These are phyloP conservation scores for Neonectria hederae DNA, from an alignment of 2,329 filamentous ascomycete species.

Conservation along the genomic window DNA sequence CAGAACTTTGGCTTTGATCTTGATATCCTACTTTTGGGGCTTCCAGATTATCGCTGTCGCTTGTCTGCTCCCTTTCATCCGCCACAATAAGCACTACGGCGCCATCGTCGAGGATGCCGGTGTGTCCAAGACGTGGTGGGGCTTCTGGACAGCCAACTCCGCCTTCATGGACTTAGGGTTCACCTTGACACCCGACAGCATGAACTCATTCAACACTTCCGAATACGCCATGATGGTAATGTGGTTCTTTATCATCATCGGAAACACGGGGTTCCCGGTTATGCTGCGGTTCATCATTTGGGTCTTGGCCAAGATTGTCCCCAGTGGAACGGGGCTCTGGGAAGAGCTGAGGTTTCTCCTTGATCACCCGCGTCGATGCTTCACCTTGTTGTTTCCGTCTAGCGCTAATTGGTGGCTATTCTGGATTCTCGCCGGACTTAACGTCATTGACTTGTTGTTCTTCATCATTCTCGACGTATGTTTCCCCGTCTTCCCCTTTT, in stretches of 20 bases:
- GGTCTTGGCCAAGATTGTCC: conserved; percentile 74
- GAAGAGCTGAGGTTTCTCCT: conserved; percentile 92
- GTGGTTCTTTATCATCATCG: conserved; percentile 89
- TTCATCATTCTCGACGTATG: conserved; percentile 91
- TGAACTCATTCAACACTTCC: conserved; percentile 86
- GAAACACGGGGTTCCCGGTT: conserved; percentile 94
- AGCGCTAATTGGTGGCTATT: conserved; percentile 97
- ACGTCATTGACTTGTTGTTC: conserved; percentile 85
- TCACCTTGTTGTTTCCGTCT: conserved; percentile 91
- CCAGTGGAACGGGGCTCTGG: conserved; percentile 75
- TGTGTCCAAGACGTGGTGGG: conserved; percentile 85
- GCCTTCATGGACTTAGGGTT: conserved; percentile 96
- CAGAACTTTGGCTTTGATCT: conserved; percentile 82
- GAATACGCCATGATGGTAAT: conserved; percentile 79
- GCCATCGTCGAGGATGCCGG: conserved; percentile 69
- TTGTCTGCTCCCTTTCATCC: conserved; percentile 83
- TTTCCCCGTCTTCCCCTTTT: conserved; percentile 28
- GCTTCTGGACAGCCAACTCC: conserved; percentile 86
- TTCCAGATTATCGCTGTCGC: conserved; percentile 82
- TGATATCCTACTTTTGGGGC: conserved; percentile 82
- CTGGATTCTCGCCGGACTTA: conserved; percentile 82
- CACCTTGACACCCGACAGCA: conserved; percentile 91
- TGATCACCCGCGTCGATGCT: conserved; percentile 94
- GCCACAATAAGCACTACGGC: conserved; percentile 69
- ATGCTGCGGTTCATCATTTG: conserved; percentile 96